A percentile compares a stretch with the other conserved stretches of the same genome.
Conservation (phyloP, 1,284 basidiomycete genomes). For the Malassezia psittaci region DNA sequence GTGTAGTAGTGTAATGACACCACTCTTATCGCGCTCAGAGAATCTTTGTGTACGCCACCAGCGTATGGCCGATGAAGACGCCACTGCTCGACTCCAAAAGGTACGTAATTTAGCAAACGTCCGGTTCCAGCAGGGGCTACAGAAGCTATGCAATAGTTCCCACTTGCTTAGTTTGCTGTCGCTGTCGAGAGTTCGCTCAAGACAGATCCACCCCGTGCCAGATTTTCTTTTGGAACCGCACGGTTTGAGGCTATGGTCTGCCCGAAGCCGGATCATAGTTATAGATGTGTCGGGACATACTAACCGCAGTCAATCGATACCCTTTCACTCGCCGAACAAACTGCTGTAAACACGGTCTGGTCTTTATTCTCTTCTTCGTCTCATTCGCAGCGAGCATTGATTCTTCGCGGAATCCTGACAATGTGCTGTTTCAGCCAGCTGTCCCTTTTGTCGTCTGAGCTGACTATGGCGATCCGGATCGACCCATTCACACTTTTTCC, state of each 20-base stretch:
- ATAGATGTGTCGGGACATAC: conserved; percentile 17
- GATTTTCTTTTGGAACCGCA: conserved; percentile 12
- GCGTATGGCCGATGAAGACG: conserved; percentile 93
- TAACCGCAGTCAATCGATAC: conserved; percentile 71
- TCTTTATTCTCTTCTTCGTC: conserved; percentile 90
- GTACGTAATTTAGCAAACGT: conserved; percentile 52
- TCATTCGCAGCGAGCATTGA: conserved; percentile 77
- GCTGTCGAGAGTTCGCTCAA: neutral
- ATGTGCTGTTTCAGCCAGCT: conserved; percentile 99
- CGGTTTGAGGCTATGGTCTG: conserved; percentile 44
- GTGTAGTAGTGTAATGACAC: neutral
- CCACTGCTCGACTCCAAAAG: conserved; percentile 81
- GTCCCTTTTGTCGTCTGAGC: conserved; percentile 86
- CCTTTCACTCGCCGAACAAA: conserved; percentile 75
- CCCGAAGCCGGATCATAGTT: conserved; percentile 20
- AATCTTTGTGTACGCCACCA: conserved; percentile 85
- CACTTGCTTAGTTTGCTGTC: neutral
- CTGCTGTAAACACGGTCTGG: conserved; percentile 86
- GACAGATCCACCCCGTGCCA: neutral
- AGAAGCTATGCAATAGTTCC: neutral
- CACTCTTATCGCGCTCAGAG: conserved; percentile 16
- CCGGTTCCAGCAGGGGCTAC: conserved; percentile 2
- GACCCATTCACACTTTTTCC: conserved; percentile 89
- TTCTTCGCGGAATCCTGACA: conserved; percentile 92
- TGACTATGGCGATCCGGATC: conserved; percentile 72